Percentiles rank a stretch among this genome's conserved stretches.
phyloP scores from a whole-genome alignment of 495 filamentous ascomycete species.

The Glutinoglossum americanum region DNA sequence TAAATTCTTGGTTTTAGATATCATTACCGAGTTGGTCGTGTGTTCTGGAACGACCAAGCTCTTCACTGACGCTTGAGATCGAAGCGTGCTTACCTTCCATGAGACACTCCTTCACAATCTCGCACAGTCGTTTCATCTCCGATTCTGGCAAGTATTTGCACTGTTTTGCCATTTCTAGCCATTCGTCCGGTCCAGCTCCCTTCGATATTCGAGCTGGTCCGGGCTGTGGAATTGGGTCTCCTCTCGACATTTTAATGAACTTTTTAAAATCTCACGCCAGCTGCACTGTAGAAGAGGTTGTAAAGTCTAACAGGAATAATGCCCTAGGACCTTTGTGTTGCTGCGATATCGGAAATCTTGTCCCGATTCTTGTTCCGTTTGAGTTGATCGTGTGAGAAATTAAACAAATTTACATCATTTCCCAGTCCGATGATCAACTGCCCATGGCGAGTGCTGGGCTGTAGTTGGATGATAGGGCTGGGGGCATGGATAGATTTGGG shows the following conservation, averaged over 20 bases:
- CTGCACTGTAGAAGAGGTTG: background rate
- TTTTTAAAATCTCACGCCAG: background rate
- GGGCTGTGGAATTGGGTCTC: slow-evolving; percentile 57
- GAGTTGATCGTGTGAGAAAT: background rate
- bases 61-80: background rate
- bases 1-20: slow-evolving; percentile 1
- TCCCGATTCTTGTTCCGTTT: background rate
- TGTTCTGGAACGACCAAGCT: no score
- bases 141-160: slow-evolving; percentile 90
- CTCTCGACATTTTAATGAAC: slow-evolving; percentile 21
- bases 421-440: background rate
- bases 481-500: background rate
- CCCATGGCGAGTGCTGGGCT: background rate
- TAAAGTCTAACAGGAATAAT: no score
- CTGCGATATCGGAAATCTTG: background rate
- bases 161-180: slow-evolving; percentile 84
- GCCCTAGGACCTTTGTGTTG: background rate
- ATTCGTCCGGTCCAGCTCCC: slow-evolving; percentile 79
- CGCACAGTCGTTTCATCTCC: slow-evolving; percentile 96
- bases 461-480: background rate
- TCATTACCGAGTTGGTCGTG: no score
- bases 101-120: slow-evolving; percentile 92
- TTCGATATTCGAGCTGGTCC: slow-evolving; percentile 68
- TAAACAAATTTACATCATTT: background rate
- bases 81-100: slow-evolving; percentile 57